phyloP scores from a whole-genome alignment of 306 rosid genomes.

The Albizia julibrissin region DNA sequence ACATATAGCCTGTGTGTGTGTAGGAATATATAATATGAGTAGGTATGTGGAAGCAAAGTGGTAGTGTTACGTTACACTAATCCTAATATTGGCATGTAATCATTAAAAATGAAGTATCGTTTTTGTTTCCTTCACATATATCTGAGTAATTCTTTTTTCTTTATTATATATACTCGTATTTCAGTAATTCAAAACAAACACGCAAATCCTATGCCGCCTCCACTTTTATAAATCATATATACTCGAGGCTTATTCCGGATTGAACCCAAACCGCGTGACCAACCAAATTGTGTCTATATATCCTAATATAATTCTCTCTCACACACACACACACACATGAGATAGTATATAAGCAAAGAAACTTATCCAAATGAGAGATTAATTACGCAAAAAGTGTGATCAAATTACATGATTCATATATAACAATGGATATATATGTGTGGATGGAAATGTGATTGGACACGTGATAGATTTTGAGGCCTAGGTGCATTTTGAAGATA shows the following conservation, averaged over 20 bases:
- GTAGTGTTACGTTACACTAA: background rate
- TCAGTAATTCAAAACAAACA: conserved; percentile 12
- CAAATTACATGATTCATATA: background rate
- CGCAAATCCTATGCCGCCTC: conserved; percentile 25
- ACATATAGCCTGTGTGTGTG: too few species aligned
- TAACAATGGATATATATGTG: too few species aligned
- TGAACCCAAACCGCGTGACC: conserved; percentile 49
- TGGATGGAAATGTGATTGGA: too few species aligned
- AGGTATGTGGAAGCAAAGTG: background rate
- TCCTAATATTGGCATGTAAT: background rate
- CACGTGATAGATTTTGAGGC: too few species aligned
- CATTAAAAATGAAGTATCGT: background rate
- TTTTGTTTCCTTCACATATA: background rate
- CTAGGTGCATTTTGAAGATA: too few species aligned
- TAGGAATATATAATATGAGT: too few species aligned
- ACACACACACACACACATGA: too few species aligned
- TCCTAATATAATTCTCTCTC: too few species aligned
- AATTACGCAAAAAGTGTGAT: background rate
- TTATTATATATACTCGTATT: background rate
- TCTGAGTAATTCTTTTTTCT: background rate
- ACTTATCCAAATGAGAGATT: too few species aligned
- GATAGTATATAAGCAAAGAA: too few species aligned
- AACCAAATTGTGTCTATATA: conserved; percentile 12
- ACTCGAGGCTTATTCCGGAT: conserved; percentile 6
- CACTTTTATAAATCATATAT: background rate